Conservation (phyloP, 2,329 filamentous ascomycete genomes). For the Aurifilum marmelostoma region DNA sequence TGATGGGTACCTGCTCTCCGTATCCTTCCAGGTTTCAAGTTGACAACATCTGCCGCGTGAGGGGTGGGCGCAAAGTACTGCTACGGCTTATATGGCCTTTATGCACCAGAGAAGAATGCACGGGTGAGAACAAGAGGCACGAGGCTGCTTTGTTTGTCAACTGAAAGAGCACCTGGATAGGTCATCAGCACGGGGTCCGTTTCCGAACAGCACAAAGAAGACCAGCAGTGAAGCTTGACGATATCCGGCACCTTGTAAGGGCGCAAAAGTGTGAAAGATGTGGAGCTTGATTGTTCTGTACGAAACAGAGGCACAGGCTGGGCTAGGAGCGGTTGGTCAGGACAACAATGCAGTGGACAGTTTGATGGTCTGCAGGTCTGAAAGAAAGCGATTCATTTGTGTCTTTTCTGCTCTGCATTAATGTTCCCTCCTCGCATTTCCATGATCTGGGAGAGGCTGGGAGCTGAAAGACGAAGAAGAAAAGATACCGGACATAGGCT, state of each 20-base stretch:
- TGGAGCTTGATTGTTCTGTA: slow-evolving; percentile 17
- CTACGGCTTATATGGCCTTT: slow-evolving; percentile 24
- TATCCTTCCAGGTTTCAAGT: neutral
- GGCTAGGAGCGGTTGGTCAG: neutral
- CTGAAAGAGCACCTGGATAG: neutral
- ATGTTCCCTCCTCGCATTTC: too few species aligned
- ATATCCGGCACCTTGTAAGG: slow-evolving; percentile 14
- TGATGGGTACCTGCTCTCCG: neutral
- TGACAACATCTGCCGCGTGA: neutral
- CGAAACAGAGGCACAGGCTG: neutral
- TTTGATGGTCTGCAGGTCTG: neutral
- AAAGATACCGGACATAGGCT: too few species aligned
- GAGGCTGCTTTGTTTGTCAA: slow-evolving; percentile 22
- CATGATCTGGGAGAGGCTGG: too few species aligned
- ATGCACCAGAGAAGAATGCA: neutral
- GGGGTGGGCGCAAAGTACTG: neutral
- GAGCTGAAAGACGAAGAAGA: neutral
- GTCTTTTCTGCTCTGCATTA: neutral
- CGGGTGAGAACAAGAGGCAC: neutral
- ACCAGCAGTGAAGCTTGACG: slow-evolving; percentile 1
- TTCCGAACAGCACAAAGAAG: slow-evolving; percentile 29
- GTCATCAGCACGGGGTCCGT: slow-evolving; percentile 12
- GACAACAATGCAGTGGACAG: slow-evolving; percentile 5
- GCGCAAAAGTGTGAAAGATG: neutral
- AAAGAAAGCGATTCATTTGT: neutral